Percentiles rank a stretch among this genome's conserved stretches.
Conservation (phyloP, 2,329 filamentous ascomycete species). For the Kalaharituber pfeilii region DNA sequence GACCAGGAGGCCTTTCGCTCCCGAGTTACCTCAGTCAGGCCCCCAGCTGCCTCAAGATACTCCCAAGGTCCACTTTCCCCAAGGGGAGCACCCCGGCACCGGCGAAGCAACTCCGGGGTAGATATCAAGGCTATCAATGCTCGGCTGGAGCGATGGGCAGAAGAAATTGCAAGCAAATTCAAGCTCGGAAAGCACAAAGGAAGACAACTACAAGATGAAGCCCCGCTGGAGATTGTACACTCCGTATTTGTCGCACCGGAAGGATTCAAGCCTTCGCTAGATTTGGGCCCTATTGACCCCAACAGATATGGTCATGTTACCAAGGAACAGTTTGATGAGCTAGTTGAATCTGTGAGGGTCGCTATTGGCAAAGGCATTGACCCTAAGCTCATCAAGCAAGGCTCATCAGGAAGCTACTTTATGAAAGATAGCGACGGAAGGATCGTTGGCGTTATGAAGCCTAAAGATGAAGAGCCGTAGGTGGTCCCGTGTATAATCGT, state of each 20-base stretch:
- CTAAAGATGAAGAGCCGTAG: constrained; percentile 92
- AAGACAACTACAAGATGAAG: constrained; percentile 53
- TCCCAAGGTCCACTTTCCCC: constrained; percentile 24
- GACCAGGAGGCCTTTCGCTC: constrained; percentile 38
- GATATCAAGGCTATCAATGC: constrained; percentile 98
- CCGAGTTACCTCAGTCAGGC: constrained; percentile 30
- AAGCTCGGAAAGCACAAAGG: constrained; percentile 66
- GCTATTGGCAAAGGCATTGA: constrained; percentile 86
- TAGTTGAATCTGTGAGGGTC: constrained; percentile 73
- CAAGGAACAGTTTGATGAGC: constrained; percentile 64
- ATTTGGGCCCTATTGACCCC: constrained; percentile 40
- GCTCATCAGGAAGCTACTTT: constrained; percentile 96
- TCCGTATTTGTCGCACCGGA: constrained; percentile 92
- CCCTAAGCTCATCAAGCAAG: constrained; percentile 89
- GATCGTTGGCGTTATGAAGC: constrained; percentile 95
- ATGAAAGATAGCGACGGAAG: constrained; percentile 80
- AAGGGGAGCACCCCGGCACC: constrained; percentile 31
- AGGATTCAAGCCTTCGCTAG: constrained; percentile 58
- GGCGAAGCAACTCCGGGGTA: constrained; percentile 68
- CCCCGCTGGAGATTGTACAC: constrained; percentile 86
- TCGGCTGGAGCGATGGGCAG: constrained; percentile 84
- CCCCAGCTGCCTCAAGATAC: constrained; percentile 30
- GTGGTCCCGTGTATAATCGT: not conserved
- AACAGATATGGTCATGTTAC: constrained; percentile 49
- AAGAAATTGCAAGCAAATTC: constrained; percentile 94